phyloP scores from a whole-genome alignment of 139 green algal species.

The Chlamydomonas sp. region DNA sequence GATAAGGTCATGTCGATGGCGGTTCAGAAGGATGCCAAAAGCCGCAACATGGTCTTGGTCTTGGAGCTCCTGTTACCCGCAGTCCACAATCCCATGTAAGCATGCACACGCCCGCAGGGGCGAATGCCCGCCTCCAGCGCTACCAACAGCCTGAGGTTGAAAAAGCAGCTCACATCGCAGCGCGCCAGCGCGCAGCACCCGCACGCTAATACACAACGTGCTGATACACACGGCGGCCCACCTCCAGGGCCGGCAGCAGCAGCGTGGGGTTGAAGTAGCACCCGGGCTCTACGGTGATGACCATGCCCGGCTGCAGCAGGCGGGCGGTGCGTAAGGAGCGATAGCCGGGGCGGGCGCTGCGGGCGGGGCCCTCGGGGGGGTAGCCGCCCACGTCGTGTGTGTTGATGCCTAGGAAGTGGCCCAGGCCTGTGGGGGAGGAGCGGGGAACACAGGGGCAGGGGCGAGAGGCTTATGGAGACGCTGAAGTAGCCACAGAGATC shows the following conservation, averaged over 20 bases:
- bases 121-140: not conserved
- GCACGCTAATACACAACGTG: not conserved
- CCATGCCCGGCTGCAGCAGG: slow-evolving; percentile 82
- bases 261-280: slow-evolving; percentile 91
- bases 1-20: too few species aligned
- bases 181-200: not conserved
- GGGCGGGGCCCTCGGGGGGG: slow-evolving; percentile 17
- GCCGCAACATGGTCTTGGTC: too few species aligned
- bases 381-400: slow-evolving; percentile 96
- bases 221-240: slow-evolving; percentile 7
- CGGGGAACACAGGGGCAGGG: not conserved
- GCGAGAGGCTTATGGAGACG: not conserved
- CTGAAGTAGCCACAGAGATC: too few species aligned
- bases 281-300: slow-evolving; percentile 90
- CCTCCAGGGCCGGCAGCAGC: slow-evolving; percentile 67
- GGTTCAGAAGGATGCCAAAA: too few species aligned
- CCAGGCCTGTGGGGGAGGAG: slow-evolving; percentile 65
- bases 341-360: slow-evolving; percentile 59
- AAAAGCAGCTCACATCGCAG: not conserved
- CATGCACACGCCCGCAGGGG: not conserved
- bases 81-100: not conserved
- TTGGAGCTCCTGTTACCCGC: too few species aligned
- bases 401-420: slow-evolving; percentile 91
- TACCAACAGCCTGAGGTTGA: not conserved
- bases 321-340: slow-evolving; percentile 70